Evolutionary conservation across 148 eudicot species (phyloP).

Genomic region (Euryodendron excelsum): DNA sequence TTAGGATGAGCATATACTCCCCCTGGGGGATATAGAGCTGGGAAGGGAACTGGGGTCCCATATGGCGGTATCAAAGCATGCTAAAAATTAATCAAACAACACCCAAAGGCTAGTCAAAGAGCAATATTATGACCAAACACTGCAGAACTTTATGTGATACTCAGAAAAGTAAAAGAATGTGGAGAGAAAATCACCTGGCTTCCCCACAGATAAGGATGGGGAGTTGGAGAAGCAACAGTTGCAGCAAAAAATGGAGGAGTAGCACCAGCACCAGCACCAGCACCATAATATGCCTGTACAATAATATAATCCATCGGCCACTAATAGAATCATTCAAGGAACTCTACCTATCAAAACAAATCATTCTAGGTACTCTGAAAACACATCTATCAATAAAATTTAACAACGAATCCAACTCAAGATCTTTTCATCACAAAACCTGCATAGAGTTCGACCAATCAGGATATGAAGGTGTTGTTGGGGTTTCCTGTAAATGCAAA

Average conservation of each 20-base stretch:
- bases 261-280: constrained; percentile 65
- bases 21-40: constrained; percentile 77
- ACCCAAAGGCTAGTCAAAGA: background rate
- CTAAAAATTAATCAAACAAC: constrained; percentile 30
- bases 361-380: background rate
- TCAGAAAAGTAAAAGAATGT: background rate
- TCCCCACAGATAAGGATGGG: constrained; percentile 86
- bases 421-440: constrained; percentile 34
- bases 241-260: constrained; percentile 72
- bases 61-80: constrained; percentile 57
- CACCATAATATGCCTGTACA: constrained; percentile 69
- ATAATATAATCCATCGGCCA: background rate
- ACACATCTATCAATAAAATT: background rate
- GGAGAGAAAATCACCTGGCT: constrained; percentile 50
- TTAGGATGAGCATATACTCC: constrained; percentile 79
- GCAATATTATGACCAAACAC: background rate
- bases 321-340: background rate
- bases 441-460: constrained; percentile 87
- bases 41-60: constrained; percentile 91
- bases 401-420: background rate
- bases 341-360: too few species aligned
- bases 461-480: constrained; percentile 57
- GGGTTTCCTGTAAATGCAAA: constrained; percentile 54
- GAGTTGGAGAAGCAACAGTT: constrained; percentile 65
- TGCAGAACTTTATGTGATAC: background rate